Percentiles rank a stretch among this genome's conserved stretches.
Conservation (phyloP, 371 early-diverging fungal genomes). For the Funneliformis caledonium region DNA sequence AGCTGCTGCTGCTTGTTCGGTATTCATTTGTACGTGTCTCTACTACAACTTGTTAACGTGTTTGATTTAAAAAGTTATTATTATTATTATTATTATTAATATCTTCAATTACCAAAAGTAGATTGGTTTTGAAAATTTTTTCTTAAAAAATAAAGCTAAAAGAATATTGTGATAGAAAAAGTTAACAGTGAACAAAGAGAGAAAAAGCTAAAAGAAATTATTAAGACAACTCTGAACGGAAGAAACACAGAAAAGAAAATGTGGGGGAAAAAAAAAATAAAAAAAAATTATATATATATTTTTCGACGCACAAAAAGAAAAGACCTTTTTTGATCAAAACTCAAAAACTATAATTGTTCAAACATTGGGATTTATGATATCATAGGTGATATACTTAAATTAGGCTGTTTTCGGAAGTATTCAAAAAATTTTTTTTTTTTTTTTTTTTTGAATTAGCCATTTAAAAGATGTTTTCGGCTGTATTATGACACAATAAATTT, state of each 20-base stretch:
- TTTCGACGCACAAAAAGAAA: background rate
- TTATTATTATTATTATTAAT: no score
- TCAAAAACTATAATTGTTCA: background rate
- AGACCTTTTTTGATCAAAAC: background rate
- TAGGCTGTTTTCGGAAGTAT: no score
- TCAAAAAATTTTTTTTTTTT: no score
- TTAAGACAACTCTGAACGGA: background rate
- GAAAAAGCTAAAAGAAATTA: background rate
- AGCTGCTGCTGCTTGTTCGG: background rate
- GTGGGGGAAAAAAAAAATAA: background rate
- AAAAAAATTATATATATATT: background rate
- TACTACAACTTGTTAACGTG: background rate
- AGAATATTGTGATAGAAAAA: background rate
- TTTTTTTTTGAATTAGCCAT: no score
- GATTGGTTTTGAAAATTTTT: background rate
- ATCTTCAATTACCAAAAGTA: background rate
- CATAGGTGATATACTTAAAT: background rate
- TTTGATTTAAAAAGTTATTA: background rate
- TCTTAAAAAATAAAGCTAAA: background rate
- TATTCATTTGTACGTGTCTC: background rate
- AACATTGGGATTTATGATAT: background rate
- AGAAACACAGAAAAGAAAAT: background rate
- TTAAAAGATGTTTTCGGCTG: no score
- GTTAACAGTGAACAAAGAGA: background rate
- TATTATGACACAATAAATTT: no score